Evolutionary conservation across 2,329 filamentous ascomycete genomes (phyloP), one percentile per base, ranked within the genome.

Genomic region (Talaromyces marneffei): DNA sequence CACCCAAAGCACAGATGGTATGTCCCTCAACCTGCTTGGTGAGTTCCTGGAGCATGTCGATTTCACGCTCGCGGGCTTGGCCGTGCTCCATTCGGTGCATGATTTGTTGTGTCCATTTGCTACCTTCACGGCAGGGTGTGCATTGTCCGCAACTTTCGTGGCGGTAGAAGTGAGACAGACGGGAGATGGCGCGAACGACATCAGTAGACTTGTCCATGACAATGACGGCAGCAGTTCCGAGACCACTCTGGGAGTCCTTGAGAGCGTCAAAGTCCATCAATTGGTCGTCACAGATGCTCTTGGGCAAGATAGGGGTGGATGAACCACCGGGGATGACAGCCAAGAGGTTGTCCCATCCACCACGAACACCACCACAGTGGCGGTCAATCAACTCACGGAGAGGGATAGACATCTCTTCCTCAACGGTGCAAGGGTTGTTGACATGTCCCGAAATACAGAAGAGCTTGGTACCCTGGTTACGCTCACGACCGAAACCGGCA

Each of bases 11-110:
- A 79, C 94, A 99, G 72, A 99, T 99, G 53, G 94, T 97, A 82
- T 99, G 94, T 10, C 94, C 94, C 81, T 99, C 94, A 64, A 99
- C 94, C 80, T 99, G 94, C 85, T 99, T 99, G 65, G 94, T 99
- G 69, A 99, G 81, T 82, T 99, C 94, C 81, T 97, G 94, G 68
- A 99, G 85, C 94, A 99, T 99, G 77, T 99, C 94, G 75, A 99
- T 99, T 80, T 99, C 94, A 64, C 94, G 85, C 77, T 88, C 87
- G 65, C 90, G 87, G 63, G 90, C 94, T 77, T 91, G 86, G 63
- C 94, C 94, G 77, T 90, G 89, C 82, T 96, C 92, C 70, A 99
- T 96, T 61, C 94, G 89, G 78, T 89, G 83, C 94, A 99, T 97
- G 78, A 99, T 97, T 83, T 99, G 92, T 79, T 96, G 90, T 10